phyloP scores from a whole-genome alignment of 2,329 filamentous ascomycete genomes.

The Ophiosphaerella korrae region DNA sequence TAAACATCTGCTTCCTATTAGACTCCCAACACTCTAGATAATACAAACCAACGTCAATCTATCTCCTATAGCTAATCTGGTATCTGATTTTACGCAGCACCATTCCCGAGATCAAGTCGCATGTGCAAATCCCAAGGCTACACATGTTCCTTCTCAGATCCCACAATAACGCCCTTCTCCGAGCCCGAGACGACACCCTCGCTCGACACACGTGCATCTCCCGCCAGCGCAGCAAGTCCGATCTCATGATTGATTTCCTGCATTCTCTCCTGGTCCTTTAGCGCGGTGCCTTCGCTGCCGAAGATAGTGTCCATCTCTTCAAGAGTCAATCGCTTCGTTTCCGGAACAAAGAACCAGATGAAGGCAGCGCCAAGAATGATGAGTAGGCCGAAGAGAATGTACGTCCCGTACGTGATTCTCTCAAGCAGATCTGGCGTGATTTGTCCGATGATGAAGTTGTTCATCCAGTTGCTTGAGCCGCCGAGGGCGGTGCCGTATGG shows the following conservation, averaged over 20 bases:
- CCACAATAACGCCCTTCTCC: conserved; percentile 20
- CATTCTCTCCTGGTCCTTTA: conserved; percentile 72
- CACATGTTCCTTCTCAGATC: conserved; percentile 19
- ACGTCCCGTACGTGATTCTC: conserved; percentile 70
- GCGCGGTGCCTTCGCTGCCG: conserved; percentile 67
- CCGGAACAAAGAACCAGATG: conserved; percentile 58
- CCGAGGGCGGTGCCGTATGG: conserved; percentile 74
- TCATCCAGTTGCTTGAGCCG: conserved; percentile 58
- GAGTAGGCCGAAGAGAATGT: conserved; percentile 71
- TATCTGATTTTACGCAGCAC: no score
- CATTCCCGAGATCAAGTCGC: no score
- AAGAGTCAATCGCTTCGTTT: conserved; percentile 59
- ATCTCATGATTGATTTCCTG: conserved; percentile 73
- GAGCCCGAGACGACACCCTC: conserved; percentile 15
- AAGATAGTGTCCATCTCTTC: conserved; percentile 70
- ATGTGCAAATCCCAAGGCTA: not conserved
- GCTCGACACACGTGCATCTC: conserved; percentile 3
- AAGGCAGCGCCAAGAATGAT: conserved; percentile 66
- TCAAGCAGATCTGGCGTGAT: conserved; percentile 72
- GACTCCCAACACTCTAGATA: no score
- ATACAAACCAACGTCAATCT: no score
- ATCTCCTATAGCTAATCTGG: no score
- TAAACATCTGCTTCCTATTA: no score
- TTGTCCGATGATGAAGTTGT: conserved; percentile 67
- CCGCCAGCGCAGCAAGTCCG: conserved; percentile 57